phyloP scores from a whole-genome alignment of 129 eudicot genomes.

The Centella asiatica region DNA sequence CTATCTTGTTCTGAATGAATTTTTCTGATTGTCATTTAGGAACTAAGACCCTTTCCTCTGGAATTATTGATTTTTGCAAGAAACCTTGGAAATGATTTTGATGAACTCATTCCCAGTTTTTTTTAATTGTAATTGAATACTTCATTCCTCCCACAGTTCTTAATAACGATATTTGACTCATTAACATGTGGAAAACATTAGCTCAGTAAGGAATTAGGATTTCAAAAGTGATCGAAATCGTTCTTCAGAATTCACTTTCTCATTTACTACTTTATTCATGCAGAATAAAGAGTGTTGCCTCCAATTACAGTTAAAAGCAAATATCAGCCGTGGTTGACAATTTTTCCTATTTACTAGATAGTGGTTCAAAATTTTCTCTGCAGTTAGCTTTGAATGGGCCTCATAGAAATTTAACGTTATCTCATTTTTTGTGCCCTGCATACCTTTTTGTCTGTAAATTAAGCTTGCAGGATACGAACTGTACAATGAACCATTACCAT shows the following conservation, averaged over 20 bases:
- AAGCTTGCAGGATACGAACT: slow-evolving; percentile 95
- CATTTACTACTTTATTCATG: not conserved
- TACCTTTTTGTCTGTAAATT: slow-evolving; percentile 6
- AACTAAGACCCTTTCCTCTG: no score
- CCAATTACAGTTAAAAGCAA: not conserved
- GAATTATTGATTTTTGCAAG: no score
- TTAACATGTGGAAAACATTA: not conserved
- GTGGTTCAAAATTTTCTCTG: not conserved
- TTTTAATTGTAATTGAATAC: no score
- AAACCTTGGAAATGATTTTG: not conserved
- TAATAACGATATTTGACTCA: not conserved
- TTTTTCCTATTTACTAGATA: not conserved
- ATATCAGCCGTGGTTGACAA: not conserved
- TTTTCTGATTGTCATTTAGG: no score
- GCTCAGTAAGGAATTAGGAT: not conserved
- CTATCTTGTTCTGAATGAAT: no score
- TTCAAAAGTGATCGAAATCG: not conserved
- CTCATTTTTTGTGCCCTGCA: not conserved
- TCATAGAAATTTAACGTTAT: not conserved
- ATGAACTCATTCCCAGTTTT: not conserved
- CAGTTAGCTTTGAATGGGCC: not conserved
- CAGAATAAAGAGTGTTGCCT: not conserved
- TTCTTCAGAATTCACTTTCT: not conserved
- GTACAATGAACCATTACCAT: slow-evolving; percentile 68
- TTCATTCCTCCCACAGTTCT: not conserved